These are phyloP conservation scores for Ramularia endophylla DNA, from an alignment of 2,329 filamentous ascomycete species.

Conservation along the genomic window DNA sequence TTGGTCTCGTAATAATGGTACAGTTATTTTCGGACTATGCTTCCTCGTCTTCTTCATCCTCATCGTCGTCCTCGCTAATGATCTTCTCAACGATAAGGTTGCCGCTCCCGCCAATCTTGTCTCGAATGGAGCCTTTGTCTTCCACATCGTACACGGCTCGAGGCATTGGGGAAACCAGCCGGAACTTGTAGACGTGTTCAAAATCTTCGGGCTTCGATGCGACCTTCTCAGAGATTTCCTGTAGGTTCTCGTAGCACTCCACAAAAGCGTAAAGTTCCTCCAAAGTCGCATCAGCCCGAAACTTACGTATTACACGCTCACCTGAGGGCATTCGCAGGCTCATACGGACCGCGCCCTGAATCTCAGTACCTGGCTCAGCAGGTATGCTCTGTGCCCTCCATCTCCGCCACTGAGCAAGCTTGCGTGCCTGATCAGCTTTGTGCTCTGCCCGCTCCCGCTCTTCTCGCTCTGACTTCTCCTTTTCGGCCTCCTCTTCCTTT, in stretches of 20 bases:
- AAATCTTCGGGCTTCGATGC: conserved; percentile 59
- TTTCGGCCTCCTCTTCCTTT: conserved; percentile 65
- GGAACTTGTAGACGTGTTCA: conserved; percentile 77
- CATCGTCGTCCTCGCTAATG: conserved; percentile 49
- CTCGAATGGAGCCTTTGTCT: conserved; percentile 58
- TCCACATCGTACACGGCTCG: conserved; percentile 71
- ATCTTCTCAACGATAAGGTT: conserved; percentile 82
- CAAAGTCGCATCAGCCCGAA: conserved; percentile 61
- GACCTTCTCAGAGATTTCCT: conserved; percentile 33
- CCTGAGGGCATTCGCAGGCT: conserved; percentile 58
- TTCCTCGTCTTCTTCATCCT: conserved; percentile 31
- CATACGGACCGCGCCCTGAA: conserved; percentile 67
- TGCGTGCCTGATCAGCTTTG: conserved; percentile 50
- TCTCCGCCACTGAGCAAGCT: conserved; percentile 64
- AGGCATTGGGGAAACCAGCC: conserved; percentile 78
- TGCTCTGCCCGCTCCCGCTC: conserved; percentile 59
- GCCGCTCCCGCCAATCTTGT: conserved; percentile 72
- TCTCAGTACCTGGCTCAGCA: conserved; percentile 59
- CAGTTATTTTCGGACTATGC: too few species aligned
- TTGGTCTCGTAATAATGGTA: background rate
- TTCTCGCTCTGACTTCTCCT: conserved; percentile 57
- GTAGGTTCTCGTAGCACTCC: conserved; percentile 72
- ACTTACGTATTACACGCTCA: conserved; percentile 71
- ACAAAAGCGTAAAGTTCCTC: conserved; percentile 96
- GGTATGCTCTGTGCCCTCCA: conserved; percentile 69